Evolutionary conservation across 169 alveolate species (phyloP).

Genomic region (Fabrea salina): DNA sequence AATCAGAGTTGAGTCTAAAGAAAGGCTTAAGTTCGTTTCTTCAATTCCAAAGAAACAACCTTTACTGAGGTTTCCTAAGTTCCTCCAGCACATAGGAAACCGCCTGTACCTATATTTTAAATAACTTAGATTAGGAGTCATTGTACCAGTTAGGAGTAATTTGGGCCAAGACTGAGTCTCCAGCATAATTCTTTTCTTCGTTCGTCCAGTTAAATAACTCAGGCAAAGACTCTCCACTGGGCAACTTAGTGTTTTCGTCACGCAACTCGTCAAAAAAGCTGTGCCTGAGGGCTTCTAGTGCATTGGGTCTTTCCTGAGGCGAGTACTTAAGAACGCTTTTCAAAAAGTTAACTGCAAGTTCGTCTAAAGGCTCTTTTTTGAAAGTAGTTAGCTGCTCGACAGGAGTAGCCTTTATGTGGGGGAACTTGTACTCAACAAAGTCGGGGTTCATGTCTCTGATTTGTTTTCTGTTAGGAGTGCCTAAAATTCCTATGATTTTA

Average conservation of each 20-base stretch:
- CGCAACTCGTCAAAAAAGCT: slow-evolving; percentile 94
- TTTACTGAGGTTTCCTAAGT: not conserved
- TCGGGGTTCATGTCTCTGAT: slow-evolving; percentile 94
- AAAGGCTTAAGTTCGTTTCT: not conserved
- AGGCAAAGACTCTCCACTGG: not conserved
- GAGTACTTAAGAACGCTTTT: slow-evolving; percentile 79
- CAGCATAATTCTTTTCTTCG: not conserved
- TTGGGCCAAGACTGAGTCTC: not conserved
- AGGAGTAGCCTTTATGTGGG: slow-evolving; percentile 82
- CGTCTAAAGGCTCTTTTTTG: slow-evolving; percentile 69
- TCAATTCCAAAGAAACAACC: not conserved
- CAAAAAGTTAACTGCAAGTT: slow-evolving; percentile 80
- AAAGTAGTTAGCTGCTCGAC: slow-evolving; percentile 82
- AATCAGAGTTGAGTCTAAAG: not conserved
- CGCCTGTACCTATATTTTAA: not conserved
- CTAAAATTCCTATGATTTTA: slow-evolving; percentile 90
- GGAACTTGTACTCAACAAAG: slow-evolving; percentile 90
- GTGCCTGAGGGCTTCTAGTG: slow-evolving; percentile 89
- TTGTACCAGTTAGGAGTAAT: not conserved
- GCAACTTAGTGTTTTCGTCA: slow-evolving; percentile 42
- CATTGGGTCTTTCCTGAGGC: slow-evolving; percentile 81
- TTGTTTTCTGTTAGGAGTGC: slow-evolving; percentile 93
- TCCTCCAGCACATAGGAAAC: not conserved
- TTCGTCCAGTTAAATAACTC: not conserved
- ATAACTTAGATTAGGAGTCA: no score